Conservation (phyloP, 2,329 filamentous ascomycete species). For the Cercospora brassicicola region DNA sequence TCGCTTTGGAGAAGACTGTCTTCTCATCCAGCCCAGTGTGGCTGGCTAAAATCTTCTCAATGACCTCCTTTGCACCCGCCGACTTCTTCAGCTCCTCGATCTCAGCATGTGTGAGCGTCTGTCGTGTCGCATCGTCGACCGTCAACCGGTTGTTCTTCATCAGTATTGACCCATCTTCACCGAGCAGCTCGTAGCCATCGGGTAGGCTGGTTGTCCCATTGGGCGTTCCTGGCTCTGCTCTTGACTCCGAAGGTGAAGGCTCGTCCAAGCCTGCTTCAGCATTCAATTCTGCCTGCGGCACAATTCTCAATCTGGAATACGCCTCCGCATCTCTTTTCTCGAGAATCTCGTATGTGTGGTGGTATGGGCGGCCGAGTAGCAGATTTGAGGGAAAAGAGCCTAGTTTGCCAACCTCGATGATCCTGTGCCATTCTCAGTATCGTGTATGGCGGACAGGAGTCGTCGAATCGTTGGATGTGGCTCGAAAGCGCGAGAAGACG, state of each 20-base stretch:
- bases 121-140: conserved; percentile 64
- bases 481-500: conserved; percentile 10
- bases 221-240: conserved; percentile 34
- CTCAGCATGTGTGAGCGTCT: conserved; percentile 71
- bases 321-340: conserved; percentile 66
- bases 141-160: conserved; percentile 65
- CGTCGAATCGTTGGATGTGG: conserved; percentile 32
- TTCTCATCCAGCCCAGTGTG: conserved; percentile 91
- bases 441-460: conserved; percentile 35
- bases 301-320: conserved; percentile 71
- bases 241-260: conserved; percentile 43
- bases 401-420: conserved; percentile 87
- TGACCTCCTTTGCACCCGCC: conserved; percentile 82
- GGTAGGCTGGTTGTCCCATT: conserved; percentile 34
- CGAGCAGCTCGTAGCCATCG: conserved; percentile 48
- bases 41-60: conserved; percentile 86
- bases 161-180: conserved; percentile 50
- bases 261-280: conserved; percentile 66
- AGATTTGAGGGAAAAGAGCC: conserved; percentile 87
- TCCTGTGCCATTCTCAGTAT: conserved; percentile 55
- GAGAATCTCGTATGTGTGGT: conserved; percentile 86
- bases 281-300: conserved; percentile 78
- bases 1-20: conserved; percentile 87
- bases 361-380: conserved; percentile 84
- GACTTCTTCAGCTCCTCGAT: conserved; percentile 68